A percentile compares a stretch with the other conserved stretches of the same genome.
Evolutionary conservation across 2,329 filamentous ascomycete species (phyloP).

Genomic region (Sporothrix euskadiensis): DNA sequence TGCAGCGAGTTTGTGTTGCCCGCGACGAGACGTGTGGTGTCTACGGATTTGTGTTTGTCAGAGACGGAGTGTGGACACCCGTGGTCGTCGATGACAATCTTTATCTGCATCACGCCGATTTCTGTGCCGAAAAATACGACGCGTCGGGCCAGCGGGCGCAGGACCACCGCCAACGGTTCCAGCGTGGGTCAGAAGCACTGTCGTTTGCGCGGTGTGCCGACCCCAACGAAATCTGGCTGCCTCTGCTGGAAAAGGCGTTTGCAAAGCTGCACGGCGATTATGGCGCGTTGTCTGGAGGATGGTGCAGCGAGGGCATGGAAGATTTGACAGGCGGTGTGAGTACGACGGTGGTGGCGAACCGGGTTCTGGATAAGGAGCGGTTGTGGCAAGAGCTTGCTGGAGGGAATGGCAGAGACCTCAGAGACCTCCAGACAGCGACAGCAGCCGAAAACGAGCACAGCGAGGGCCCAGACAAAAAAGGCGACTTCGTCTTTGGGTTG

Average conservation of each 20-base stretch:
- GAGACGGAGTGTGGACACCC: constrained; percentile 67
- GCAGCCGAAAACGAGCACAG: background rate
- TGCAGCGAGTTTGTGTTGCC: constrained; percentile 67
- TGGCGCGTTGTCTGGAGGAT: constrained; percentile 65
- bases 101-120: constrained; percentile 60
- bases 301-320: constrained; percentile 55
- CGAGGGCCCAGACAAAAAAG: background rate
- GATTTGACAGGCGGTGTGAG: constrained; percentile 59
- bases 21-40: constrained; percentile 59
- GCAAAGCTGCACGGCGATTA: constrained; percentile 78
- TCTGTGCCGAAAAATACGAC: constrained; percentile 40
- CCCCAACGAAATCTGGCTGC: constrained; percentile 72
- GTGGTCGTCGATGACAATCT: constrained; percentile 73
- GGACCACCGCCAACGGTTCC: constrained; percentile 61
- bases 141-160: constrained; percentile 54
- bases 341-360: constrained; percentile 55
- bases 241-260: constrained; percentile 72
- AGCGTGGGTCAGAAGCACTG: constrained; percentile 65
- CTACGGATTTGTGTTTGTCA: constrained; percentile 36
- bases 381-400: constrained; percentile 66
- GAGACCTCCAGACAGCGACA: background rate
- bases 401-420: background rate
- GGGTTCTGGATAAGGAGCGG: constrained; percentile 64
- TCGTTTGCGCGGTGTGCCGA: constrained; percentile 70
- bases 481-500: constrained; percentile 60